Evolutionary conservation across 2,329 filamentous ascomycete species (phyloP), one percentile per base, ranked within the genome.

Genomic region (Arthrocladium fulminans): DNA sequence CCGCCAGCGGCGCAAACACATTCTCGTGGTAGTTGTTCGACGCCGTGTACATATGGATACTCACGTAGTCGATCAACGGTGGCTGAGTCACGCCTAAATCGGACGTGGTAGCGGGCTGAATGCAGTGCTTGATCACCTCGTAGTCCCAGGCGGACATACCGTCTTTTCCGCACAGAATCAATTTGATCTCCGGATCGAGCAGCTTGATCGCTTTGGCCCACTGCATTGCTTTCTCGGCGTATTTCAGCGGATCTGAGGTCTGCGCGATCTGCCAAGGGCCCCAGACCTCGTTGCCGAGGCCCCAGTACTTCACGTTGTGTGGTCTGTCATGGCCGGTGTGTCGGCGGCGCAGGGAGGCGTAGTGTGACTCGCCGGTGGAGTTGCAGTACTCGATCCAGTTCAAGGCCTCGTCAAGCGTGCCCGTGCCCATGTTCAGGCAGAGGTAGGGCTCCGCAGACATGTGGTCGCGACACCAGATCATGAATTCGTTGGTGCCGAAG

Each of bases 361-460:
- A 92, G 71, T 90, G 77, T 8, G 84, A 89, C 65, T 89, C 77
- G 48, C 75, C 73, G n/a, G 75, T 78, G 2, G 80, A 81, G 67
- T 92, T 92, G 72, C 87, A 92, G 70, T 92, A 92, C 62, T 92
- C 86, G 17, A 92, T 72, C 86, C 86, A 92, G 9, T 75, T 84
- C 37, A 57, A 48, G 48, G 51, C 53, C 51, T 58, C 52, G 51
- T 57, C 51, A n/a, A 64, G 54, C 13, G 56, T 81, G 52, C 84
- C 86, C 2, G 86, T 92, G 49, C 86, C 86, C 64, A 92, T 83
- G 69, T 92, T 92, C 49, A 92, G 70, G 53, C 79, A 83, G 34
- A 92, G 73, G 63, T 88, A 92, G 3, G 86, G 86, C 69, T 89
- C 83, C 0, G 85, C 84, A 20, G 79, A 79, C 6, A 88, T 77